phyloP scores from a whole-genome alignment of 495 filamentous ascomycete genomes.

The Astrothelium subdiscretum region DNA sequence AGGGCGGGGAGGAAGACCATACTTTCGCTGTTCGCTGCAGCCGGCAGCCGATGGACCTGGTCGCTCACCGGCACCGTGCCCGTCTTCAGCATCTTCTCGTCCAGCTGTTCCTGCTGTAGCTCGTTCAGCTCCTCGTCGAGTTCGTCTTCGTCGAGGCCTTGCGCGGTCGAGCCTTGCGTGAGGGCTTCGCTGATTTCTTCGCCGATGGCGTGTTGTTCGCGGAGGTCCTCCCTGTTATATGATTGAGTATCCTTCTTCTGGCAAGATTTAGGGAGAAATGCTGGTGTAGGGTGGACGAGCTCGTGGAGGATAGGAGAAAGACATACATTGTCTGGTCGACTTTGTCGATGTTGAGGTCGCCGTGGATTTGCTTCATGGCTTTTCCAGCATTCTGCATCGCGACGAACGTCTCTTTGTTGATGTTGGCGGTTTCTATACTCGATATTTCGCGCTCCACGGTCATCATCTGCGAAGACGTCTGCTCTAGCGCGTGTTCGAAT shows the following conservation, averaged over 20 bases:
- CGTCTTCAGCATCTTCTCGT: constrained; percentile 86
- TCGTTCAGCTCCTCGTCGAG: constrained; percentile 72
- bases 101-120: constrained; percentile 70
- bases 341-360: constrained; percentile 77
- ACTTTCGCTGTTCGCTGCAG: constrained; percentile 63
- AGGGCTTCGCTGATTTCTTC: constrained; percentile 85
- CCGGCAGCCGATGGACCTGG: constrained; percentile 60
- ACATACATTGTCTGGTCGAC: constrained; percentile 93
- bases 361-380: constrained; percentile 89
- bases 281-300: neutral
- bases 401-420: constrained; percentile 89
- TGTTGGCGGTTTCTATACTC: constrained; percentile 93
- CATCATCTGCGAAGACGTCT: constrained; percentile 77
- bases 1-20: neutral
- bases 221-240: constrained; percentile 66
- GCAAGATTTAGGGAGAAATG: neutral
- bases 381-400: constrained; percentile 84
- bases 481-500: constrained; percentile 79
- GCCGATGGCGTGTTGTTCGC: constrained; percentile 83
- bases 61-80: constrained; percentile 64
- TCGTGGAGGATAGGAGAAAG: neutral
- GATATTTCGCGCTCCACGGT: constrained; percentile 94
- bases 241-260: neutral
- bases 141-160: constrained; percentile 74
- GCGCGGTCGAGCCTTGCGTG: constrained; percentile 54